Percentiles rank a stretch among this genome's conserved stretches.
Evolutionary conservation across 2,329 filamentous ascomycete species (phyloP).

Genomic region (Colletotrichum australisinense): DNA sequence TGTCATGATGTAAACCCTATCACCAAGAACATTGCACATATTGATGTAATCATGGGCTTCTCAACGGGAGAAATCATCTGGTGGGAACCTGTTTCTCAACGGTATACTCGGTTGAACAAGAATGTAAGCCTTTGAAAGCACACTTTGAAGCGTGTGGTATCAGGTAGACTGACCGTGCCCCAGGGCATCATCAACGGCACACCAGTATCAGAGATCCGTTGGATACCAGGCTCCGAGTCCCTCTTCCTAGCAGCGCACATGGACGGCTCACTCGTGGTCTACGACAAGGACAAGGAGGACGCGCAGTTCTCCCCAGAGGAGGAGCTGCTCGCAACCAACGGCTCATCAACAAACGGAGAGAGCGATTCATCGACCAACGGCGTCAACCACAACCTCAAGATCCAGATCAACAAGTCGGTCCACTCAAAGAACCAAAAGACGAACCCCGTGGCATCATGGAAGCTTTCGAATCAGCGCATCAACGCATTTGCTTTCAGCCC

Average conservation of each 20-base stretch:
- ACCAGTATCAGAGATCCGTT: slow-evolving; percentile 87
- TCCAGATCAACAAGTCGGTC: slow-evolving; percentile 89
- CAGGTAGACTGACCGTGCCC: slow-evolving; percentile 25
- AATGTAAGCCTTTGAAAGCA: slow-evolving; percentile 69
- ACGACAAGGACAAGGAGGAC: slow-evolving; percentile 98
- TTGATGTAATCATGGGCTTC: slow-evolving; percentile 95
- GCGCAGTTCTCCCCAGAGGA: slow-evolving; percentile 81
- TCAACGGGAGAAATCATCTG: slow-evolving; percentile 97
- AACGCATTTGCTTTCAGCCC: slow-evolving; percentile 95
- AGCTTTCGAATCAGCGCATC: slow-evolving; percentile 88
- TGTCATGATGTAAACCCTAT: slow-evolving; percentile 92
- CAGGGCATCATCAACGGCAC: slow-evolving; percentile 90
- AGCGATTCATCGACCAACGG: slow-evolving; percentile 45
- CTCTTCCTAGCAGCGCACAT: slow-evolving; percentile 92
- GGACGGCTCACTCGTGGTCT: slow-evolving; percentile 91
- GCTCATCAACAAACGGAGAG: slow-evolving; percentile 47
- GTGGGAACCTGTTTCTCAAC: slow-evolving; percentile 97
- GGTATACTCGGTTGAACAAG: slow-evolving; percentile 96
- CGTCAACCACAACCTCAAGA: slow-evolving; percentile 55
- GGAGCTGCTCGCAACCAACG: slow-evolving; percentile 48
- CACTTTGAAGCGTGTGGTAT: background rate
- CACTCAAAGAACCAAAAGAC: slow-evolving; percentile 93
- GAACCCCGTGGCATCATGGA: slow-evolving; percentile 94
- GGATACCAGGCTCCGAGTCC: slow-evolving; percentile 95
- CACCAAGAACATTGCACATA: slow-evolving; percentile 82